Base-by-base conservation (phyloP, 2,329 filamentous ascomycete species). In the Huntiella abstrusa region DNA sequence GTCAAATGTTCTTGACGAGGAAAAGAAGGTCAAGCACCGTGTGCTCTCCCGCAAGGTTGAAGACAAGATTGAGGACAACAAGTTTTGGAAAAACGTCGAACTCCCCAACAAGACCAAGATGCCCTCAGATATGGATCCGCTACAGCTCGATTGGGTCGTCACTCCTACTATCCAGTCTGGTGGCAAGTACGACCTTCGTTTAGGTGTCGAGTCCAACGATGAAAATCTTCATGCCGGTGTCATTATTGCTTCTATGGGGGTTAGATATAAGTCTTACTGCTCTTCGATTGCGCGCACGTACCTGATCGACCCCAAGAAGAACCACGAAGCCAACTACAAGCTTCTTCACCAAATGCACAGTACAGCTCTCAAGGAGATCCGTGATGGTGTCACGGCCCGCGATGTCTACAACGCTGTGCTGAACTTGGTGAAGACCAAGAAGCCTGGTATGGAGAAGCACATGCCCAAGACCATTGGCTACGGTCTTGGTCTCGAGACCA, bases 1-100 rank as follows among this genome's bases (percentile, higher is more conserved):
- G 87, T 94, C 88, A 43, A 81, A 83, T 55, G 81, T 96, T 45
- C 75, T 98, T 50, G 91, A 98, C 58, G 81, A 87, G 54, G 92
- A 96, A 62, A 95, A 94, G 69, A 94, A 94, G 59, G 85, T 96
- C 58, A 91, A 86, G 52, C 91, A 98, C 63, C 83, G 80, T 53
- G 71, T 73, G 2, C 71, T 98, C 5, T 78, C 83, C n/a, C 77
- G 84, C 56, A 91, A 87, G 62, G 81, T 98, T 32, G 78, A 88
- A 54, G 75, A 77, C 56, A 95, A 95, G 65, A 79, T 98, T 48
- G 88, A 96, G 55, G 86, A 98, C 55, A 69, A 75, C 44, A 93
- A 92, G 56, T 98, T 93, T 59, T 98, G 94, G 75, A 83, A 86
- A 58, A 82, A 69, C 59, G 72, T 80, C 64, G 67, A 80, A 57